A percentile compares a stretch with the other conserved stretches of the same genome.
Conservation (phyloP, 192 early-diverging fungal genomes). For the Mortierella hygrophila region DNA sequence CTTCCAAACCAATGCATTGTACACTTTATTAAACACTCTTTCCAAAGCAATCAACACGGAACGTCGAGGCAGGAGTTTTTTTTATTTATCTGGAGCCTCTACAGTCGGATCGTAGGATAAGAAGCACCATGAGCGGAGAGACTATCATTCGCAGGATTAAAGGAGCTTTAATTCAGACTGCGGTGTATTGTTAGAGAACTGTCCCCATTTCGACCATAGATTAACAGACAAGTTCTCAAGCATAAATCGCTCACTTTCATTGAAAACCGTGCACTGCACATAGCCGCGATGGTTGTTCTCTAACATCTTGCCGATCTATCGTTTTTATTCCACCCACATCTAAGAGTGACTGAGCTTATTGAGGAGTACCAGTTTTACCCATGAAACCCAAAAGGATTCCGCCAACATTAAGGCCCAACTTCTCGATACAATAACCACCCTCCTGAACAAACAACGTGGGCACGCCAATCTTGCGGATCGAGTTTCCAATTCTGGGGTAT, state of each 20-base stretch:
- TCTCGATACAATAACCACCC: constrained; percentile 67
- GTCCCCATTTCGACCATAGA: too few species aligned
- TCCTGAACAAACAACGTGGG: constrained; percentile 69
- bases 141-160: too few species aligned
- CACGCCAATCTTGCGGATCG: constrained; percentile 48
- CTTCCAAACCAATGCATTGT: constrained; percentile 13
- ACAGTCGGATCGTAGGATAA: too few species aligned
- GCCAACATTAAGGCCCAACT: constrained; percentile 59
- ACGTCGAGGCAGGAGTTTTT: not conserved
- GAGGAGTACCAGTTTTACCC: constrained; percentile 22
- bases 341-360: not conserved
- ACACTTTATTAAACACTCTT: constrained; percentile 29
- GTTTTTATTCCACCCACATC: not conserved
- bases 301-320: not conserved
- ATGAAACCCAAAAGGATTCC: constrained; percentile 62
- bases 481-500: constrained; percentile 58
- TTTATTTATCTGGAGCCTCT: not conserved
- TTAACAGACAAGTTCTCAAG: too few species aligned
- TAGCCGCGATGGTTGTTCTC: too few species aligned
- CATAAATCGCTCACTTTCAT: too few species aligned
- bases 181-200: too few species aligned
- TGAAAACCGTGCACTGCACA: too few species aligned
- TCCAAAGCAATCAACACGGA: not conserved
- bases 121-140: too few species aligned
- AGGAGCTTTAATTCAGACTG: too few species aligned